Conservation (phyloP, 2,329 filamentous ascomycete genomes). For the Ophiostoma sp. region DNA sequence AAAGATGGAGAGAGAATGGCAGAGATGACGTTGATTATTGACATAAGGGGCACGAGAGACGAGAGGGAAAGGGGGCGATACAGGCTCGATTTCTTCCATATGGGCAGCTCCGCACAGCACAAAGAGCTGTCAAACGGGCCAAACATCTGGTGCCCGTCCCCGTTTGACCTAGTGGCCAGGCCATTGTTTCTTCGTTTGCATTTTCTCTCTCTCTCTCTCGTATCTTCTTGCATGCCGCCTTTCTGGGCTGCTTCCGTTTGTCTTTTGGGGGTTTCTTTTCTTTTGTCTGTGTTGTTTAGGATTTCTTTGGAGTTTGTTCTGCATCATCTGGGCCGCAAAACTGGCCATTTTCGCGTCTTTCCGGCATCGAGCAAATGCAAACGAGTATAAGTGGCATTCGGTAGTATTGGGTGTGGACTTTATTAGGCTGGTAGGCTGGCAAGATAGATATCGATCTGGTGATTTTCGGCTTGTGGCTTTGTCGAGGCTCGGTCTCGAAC, state of each 20-base stretch:
- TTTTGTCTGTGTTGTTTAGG: background rate
- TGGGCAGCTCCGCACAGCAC: background rate
- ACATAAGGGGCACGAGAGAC: background rate
- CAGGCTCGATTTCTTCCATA: background rate
- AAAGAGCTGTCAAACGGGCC: background rate
- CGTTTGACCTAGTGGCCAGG: background rate
- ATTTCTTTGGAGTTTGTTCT: background rate
- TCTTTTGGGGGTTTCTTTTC: background rate
- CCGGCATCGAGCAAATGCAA: background rate
- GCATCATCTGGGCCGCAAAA: background rate
- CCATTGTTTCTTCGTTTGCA: background rate
- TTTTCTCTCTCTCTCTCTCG: background rate
- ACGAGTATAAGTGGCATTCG: background rate
- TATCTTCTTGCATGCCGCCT: background rate
- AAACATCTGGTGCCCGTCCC: background rate
- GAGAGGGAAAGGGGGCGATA: background rate
- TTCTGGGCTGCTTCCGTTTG: background rate
- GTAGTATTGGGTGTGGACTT: background rate
- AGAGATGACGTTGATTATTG: conserved; percentile 8
- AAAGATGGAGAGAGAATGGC: background rate
- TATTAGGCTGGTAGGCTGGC: background rate
- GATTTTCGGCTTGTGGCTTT: background rate
- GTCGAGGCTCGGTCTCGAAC: background rate
- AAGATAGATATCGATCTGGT: background rate
- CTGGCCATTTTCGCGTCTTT: conserved; percentile 1